phyloP scores from a whole-genome alignment of 805 yeast species.

The Ogataea naganishii region DNA sequence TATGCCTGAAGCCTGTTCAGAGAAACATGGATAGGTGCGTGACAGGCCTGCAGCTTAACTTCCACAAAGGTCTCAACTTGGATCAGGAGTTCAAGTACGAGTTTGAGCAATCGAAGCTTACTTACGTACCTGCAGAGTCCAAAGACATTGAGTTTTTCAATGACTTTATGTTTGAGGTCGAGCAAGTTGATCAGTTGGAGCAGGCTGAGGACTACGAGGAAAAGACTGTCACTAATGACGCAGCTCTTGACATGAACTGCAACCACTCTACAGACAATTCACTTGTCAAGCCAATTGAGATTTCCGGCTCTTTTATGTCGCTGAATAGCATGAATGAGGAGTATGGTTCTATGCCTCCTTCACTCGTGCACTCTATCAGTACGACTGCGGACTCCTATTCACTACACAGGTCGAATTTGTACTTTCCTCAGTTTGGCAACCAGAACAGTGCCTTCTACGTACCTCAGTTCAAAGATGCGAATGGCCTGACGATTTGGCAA shows the following conservation, averaged over 20 bases:
- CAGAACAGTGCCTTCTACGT: not conserved
- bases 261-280: too few relatives aligned
- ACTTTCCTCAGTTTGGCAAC: not conserved
- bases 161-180: constrained; percentile 25
- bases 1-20: constrained; percentile 28
- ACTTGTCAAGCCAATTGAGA: constrained; percentile 2
- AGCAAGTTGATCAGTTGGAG: constrained; percentile 22
- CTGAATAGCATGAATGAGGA: not conserved
- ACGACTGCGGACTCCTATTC: constrained; percentile 1
- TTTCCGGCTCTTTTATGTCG: not conserved
- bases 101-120: constrained; percentile 4
- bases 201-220: not conserved
- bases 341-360: constrained; percentile 5
- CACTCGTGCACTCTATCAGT: constrained; percentile 4
- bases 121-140: constrained; percentile 2
- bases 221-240: not conserved
- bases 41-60: constrained; percentile 19
- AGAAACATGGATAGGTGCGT: constrained; percentile 30
- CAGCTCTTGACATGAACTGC: not conserved
- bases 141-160: constrained; percentile 14
- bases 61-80: constrained; percentile 33
- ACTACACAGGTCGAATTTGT: not conserved
- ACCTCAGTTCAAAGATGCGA: not conserved
- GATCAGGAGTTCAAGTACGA: constrained; percentile 34
- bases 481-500: not conserved